Base-by-base conservation (phyloP, 2,329 filamentous ascomycete genomes). In the Apiospora saccharicola region DNA sequence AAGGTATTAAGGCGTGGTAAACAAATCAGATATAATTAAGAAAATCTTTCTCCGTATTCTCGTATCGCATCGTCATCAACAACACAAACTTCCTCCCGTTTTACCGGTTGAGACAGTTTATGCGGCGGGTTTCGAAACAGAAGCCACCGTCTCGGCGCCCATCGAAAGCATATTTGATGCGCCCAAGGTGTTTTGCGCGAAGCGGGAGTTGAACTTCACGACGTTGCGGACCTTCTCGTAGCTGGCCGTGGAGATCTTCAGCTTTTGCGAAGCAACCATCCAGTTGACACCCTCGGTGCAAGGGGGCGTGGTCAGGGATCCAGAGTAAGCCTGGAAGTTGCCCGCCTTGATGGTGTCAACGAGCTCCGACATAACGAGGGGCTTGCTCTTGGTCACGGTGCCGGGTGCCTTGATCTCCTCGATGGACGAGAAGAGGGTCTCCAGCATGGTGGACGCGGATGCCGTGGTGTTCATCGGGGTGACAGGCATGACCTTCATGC, bases 261-360 rank as follows among this genome's bases (percentile, higher is more conserved):
- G 81, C 69, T 81, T 82, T 71, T 83, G 78, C 4, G 84, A 83
- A n/a, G 83, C 81, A 10, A 88, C 85, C 70, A 85, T 82, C 86
- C 86, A 88, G 73, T 78, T 78, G 43, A 88, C 85, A 30, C 81
- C 82, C 76, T 88, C 86, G 19, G 79, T 80, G 80, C 86, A 88
- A 3, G 86, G 86, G 26, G 86, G 86, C 12, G 85, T 87, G 16
- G 86, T 87, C 47, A 87, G 80, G 4, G 85, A 87, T 37, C 86
- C 86, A 2, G 81, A 77, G 78, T 88, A 86, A 34, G 80, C 79
- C 74, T 86, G 83, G 76, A 86, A 83, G 61, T 75, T 78, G 67
- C 82, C 82, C 4, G 79, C 77, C 67, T 78, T 79, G 41, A 86
- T 75, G 43, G 80, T 74, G 49, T 79, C 75, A 70, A 84, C 82